Conservation (phyloP, 202 grass and related monocot genomes). For the Eragrostis tef region DNA sequence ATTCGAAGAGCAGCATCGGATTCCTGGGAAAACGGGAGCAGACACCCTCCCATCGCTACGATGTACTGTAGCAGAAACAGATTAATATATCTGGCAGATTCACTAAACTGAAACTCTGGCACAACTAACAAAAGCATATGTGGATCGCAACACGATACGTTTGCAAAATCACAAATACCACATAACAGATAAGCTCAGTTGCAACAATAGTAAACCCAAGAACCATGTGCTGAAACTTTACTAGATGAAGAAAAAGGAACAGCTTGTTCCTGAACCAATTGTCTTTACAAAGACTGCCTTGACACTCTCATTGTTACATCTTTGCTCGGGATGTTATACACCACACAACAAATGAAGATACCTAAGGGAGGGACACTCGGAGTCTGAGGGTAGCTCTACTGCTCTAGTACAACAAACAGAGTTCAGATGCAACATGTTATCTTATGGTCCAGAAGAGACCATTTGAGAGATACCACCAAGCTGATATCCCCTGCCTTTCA, state of each 20-base stretch:
- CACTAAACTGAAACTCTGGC: no score
- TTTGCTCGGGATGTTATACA: constrained; percentile 33
- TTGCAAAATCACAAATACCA: not conserved
- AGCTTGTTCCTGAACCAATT: constrained; percentile 33
- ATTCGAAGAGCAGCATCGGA: no score
- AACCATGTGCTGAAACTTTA: not conserved
- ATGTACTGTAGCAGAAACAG: no score
- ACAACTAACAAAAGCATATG: no score
- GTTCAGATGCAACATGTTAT: constrained; percentile 11
- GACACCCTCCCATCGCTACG: no score
- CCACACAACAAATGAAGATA: constrained; percentile 14
- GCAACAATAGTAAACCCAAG: not conserved
- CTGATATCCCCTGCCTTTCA: constrained; percentile 1
- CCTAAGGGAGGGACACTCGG: not conserved
- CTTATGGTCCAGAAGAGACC: not conserved
- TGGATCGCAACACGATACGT: no score
- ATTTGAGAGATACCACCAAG: constrained; percentile 21
- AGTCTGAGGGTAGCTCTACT: constrained; percentile 11
- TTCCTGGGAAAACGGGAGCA: no score
- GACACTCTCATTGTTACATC: constrained; percentile 29
- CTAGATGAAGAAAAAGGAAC: constrained; percentile 7
- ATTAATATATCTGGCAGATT: no score
- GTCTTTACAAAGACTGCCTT: constrained; percentile 30
- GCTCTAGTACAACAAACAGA: constrained; percentile 31
- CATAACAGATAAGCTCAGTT: not conserved